Conservation (phyloP, 1,284 basidiomycete species). For the Malassezia psittaci region DNA sequence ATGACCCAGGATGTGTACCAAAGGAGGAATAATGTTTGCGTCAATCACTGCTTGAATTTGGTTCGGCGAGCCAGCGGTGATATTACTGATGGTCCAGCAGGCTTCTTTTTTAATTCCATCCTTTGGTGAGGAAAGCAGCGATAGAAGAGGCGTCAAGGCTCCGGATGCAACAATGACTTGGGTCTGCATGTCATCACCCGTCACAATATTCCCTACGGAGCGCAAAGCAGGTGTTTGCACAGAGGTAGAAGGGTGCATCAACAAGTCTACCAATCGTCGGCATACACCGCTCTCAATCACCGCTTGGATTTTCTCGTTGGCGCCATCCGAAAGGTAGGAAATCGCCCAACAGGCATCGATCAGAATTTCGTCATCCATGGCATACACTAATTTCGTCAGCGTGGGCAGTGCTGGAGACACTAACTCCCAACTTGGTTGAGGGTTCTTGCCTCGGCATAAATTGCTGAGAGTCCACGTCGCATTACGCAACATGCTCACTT, state of each 20-base stretch:
- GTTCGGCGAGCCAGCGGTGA: constrained; percentile 88
- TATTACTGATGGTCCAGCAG: constrained; percentile 99
- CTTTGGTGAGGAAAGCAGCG: constrained; percentile 84
- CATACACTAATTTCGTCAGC: constrained; percentile 96
- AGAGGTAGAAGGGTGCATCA: constrained; percentile 90
- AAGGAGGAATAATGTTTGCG: constrained; percentile 78
- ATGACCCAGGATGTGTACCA: constrained; percentile 94
- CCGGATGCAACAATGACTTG: constrained; percentile 96
- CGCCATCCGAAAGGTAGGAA: constrained; percentile 96
- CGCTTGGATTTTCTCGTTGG: constrained; percentile 99
- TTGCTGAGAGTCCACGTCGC: constrained; percentile 48
- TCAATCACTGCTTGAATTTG: constrained; percentile 79
- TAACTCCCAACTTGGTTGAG: constrained; percentile 43
- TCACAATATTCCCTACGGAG: constrained; percentile 97
- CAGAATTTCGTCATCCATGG: constrained; percentile 94
- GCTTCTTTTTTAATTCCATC: constrained; percentile 89
- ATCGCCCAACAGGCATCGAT: constrained; percentile 99
- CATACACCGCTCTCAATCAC: constrained; percentile 98
- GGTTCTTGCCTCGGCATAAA: constrained; percentile 48
- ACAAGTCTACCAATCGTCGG: constrained; percentile 87
- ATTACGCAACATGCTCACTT: constrained; percentile 47
- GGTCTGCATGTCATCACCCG: constrained; percentile 95
- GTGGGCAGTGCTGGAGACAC: constrained; percentile 88
- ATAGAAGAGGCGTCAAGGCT: constrained; percentile 81
- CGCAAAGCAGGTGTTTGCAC: constrained; percentile 98